phyloP scores from a whole-genome alignment of 768 basidiomycete genomes.

The Coprinellus micaceus region DNA sequence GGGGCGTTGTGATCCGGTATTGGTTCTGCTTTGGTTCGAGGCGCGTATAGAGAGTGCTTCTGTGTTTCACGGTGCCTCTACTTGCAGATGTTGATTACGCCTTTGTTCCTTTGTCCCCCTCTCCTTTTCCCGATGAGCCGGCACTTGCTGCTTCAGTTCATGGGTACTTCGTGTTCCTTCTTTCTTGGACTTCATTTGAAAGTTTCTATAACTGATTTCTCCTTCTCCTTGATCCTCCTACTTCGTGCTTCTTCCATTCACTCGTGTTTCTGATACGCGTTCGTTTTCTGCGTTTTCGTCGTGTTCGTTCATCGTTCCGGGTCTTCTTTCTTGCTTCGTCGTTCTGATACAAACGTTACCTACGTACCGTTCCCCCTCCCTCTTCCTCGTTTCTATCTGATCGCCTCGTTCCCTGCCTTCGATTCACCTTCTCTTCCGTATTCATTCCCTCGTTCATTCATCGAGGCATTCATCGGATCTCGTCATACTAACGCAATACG shows the following conservation, averaged over 20 bases:
- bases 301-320: too few species aligned
- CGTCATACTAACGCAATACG: not conserved
- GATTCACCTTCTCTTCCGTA: not conserved
- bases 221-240: not conserved
- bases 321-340: too few species aligned
- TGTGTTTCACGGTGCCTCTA: too few species aligned
- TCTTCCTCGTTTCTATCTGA: not conserved
- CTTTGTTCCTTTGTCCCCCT: not conserved
- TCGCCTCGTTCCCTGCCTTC: not conserved
- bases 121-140: not conserved
- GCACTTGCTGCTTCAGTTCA: too few species aligned
- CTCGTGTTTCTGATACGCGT: too few species aligned
- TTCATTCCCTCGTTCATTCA: not conserved
- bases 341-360: too few species aligned
- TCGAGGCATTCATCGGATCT: not conserved
- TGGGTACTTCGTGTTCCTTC: too few species aligned
- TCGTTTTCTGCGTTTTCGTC: too few species aligned
- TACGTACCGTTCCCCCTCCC: not conserved
- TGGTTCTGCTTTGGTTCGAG: too few species aligned
- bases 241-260: not conserved
- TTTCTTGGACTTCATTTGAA: not conserved
- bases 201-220: not conserved
- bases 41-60: too few species aligned
- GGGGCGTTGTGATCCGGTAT: too few species aligned
- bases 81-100: too few species aligned